Evolutionary conservation across 139 green algal species (phyloP), one percentile per base, ranked within the genome.

Genomic region (Chlamydomonas incerta): DNA sequence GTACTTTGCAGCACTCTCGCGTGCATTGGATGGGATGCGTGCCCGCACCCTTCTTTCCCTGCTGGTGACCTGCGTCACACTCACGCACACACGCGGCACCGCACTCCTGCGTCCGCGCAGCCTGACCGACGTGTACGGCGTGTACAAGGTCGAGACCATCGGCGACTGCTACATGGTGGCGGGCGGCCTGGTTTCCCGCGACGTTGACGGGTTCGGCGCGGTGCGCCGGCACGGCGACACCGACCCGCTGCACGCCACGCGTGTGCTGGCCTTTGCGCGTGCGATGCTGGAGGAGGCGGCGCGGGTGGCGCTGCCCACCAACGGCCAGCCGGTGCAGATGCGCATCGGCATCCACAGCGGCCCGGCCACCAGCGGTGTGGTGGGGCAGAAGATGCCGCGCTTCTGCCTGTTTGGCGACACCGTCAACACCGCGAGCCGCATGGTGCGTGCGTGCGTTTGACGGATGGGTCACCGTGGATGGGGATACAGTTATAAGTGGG

Each of bases 361-460:
- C 26, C 74, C 87, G 3, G 88, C 83, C 35, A 76, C 66, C 29
- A 82, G 58, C 34, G 89, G 89, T 23, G 85, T 94, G 35, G 87
- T 94, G 14, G 91, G 91, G 11, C 55, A 81, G 21, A 87, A 89
- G 74, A 86, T 87, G 79, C 91, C 87, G 18, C 66, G 84, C 18
- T 93, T 88, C 72, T 91, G 88, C 71, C 80, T 92, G 0, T 92
- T 94, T 69, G 83, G 47, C 0, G 79, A 89, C 83, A 91, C 89
- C 2, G 82, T 95, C 68, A 95, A 95, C 87, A 92, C 88, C 20
- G 90, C 90, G 1, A 87, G 72, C 31, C 73, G 92, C 37, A 95
- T 95, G 92, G 92, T 94, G 86, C 67, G 58, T 50, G 63, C 82
- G n/a, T n/a, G n/a, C n/a, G n/a, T n/a, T n/a, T n/a, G n/a, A n/a